These are phyloP conservation scores for Bipolaris cookei DNA, from an alignment of 2,329 filamentous ascomycete genomes.

Conservation along the genomic window DNA sequence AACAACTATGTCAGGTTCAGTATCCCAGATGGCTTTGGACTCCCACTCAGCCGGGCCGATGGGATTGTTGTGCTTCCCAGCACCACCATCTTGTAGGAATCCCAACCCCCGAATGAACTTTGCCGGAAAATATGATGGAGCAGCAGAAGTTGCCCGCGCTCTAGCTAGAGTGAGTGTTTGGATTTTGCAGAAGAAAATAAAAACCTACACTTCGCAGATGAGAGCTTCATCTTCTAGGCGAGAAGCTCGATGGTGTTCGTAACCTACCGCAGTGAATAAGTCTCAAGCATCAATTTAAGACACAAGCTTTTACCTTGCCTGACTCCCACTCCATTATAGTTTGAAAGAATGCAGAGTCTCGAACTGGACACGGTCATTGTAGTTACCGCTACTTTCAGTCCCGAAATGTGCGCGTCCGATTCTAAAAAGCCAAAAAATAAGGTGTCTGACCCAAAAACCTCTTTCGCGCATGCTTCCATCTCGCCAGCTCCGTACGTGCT, in stretches of 20 bases:
- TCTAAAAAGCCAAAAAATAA: slow-evolving; percentile 16
- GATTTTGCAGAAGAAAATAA: neutral
- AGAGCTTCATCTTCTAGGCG: slow-evolving; percentile 14
- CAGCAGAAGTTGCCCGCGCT: slow-evolving; percentile 20
- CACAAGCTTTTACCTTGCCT: slow-evolving; percentile 11
- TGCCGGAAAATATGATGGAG: slow-evolving; percentile 20
- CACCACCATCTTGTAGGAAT: slow-evolving; percentile 19
- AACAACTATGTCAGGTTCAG: slow-evolving; percentile 11
- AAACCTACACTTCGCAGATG: slow-evolving; percentile 18
- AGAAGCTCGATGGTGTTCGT: slow-evolving; percentile 17
- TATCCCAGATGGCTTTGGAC: slow-evolving; percentile 18
- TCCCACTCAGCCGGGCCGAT: slow-evolving; percentile 19
- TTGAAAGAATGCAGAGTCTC: slow-evolving; percentile 22
- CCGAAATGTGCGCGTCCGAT: slow-evolving; percentile 4
- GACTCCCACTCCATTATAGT: slow-evolving; percentile 20
- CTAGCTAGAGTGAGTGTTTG: slow-evolving; percentile 6
- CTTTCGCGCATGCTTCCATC: slow-evolving; percentile 42
- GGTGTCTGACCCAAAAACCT: slow-evolving; percentile 13
- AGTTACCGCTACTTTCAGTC: slow-evolving; percentile 22
- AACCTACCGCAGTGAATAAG: slow-evolving; percentile 13
- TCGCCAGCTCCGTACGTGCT: slow-evolving; percentile 39
- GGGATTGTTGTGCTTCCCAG: slow-evolving; percentile 20
- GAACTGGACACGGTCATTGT: slow-evolving; percentile 13
- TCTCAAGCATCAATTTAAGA: neutral
- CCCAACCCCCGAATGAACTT: slow-evolving; percentile 22